phyloP scores from a whole-genome alignment of 768 basidiomycete genomes.

The Xanthoconium purpureum region DNA sequence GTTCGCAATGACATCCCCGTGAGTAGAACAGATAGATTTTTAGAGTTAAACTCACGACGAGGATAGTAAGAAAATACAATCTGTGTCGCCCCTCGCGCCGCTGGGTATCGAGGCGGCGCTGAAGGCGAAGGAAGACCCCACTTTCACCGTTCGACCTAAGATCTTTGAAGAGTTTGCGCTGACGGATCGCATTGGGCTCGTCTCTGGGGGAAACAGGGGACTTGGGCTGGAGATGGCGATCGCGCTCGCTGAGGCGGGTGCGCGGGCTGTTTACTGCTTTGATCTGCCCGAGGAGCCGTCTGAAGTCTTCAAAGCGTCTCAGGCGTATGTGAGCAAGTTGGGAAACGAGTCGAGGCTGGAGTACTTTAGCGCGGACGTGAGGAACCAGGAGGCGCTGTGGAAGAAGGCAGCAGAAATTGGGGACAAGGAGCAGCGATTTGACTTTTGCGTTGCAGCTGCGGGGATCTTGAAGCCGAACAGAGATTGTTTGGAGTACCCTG shows the following conservation, averaged over 20 bases:
- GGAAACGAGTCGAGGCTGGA: conserved; percentile 45
- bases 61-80: conserved; percentile 31
- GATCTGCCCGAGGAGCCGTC: conserved; percentile 58
- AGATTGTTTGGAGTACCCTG: conserved; percentile 66
- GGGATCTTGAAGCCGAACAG: conserved; percentile 61
- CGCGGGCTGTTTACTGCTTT: conserved; percentile 64
- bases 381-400: conserved; percentile 61
- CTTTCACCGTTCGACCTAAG: conserved; percentile 40
- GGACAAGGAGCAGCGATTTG: conserved; percentile 65
- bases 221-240: conserved; percentile 85
- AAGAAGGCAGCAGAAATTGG: conserved; percentile 56
- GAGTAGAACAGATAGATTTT: background rate
- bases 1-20: conserved; percentile 12
- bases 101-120: conserved; percentile 63
- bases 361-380: conserved; percentile 65
- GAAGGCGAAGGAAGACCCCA: conserved; percentile 37
- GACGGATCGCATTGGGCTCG: conserved; percentile 54
- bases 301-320: conserved; percentile 53
- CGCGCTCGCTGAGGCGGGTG: conserved; percentile 69
- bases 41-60: background rate
- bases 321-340: conserved; percentile 48
- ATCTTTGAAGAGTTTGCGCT: conserved; percentile 61
- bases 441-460: conserved; percentile 76
- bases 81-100: conserved; percentile 54
- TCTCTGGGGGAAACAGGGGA: conserved; percentile 64